phyloP scores from a whole-genome alignment of 495 filamentous ascomycete genomes.

The Aspergillus hancockii region DNA sequence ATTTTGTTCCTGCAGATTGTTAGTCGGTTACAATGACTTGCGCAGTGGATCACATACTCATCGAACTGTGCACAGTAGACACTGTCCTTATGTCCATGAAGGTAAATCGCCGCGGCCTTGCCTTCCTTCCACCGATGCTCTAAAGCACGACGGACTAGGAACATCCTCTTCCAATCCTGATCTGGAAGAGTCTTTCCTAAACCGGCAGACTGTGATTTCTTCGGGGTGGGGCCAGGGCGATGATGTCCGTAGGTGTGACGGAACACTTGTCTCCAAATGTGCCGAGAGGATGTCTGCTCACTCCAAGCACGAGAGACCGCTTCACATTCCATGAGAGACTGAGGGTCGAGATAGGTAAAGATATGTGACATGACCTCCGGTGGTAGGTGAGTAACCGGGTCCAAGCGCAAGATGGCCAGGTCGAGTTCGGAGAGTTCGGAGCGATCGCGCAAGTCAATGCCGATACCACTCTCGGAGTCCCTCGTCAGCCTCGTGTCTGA shows the following conservation, averaged over 20 bases:
- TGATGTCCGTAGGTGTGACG: slow-evolving; percentile 58
- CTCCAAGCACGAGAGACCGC: slow-evolving; percentile 67
- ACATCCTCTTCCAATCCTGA: slow-evolving; percentile 86
- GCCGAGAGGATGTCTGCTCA: slow-evolving; percentile 57
- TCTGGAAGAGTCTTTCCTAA: slow-evolving; percentile 50
- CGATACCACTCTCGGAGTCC: slow-evolving; percentile 79
- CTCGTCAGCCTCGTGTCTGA: slow-evolving; percentile 39
- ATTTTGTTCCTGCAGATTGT: slow-evolving; percentile 70
- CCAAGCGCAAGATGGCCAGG: slow-evolving; percentile 45
- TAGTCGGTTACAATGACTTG: slow-evolving; percentile 1
- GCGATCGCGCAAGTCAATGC: slow-evolving; percentile 63
- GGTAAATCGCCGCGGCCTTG: slow-evolving; percentile 76
- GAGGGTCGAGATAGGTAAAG: slow-evolving; percentile 68
- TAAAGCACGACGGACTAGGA: slow-evolving; percentile 69
- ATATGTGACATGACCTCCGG: slow-evolving; percentile 72
- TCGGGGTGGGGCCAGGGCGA: slow-evolving; percentile 41
- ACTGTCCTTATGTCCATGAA: slow-evolving; percentile 90
- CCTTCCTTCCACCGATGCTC: slow-evolving; percentile 77
- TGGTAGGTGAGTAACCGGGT: slow-evolving; percentile 70
- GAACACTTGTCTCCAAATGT: slow-evolving; percentile 81
- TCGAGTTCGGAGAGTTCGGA: slow-evolving; percentile 46
- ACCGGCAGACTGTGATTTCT: slow-evolving; percentile 45
- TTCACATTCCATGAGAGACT: slow-evolving; percentile 61
- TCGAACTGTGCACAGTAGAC: slow-evolving; percentile 99
- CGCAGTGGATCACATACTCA: slow-evolving; percentile 59